Base-by-base conservation (phyloP, 257 asterid genomes). In the Solanum peruvianum region DNA sequence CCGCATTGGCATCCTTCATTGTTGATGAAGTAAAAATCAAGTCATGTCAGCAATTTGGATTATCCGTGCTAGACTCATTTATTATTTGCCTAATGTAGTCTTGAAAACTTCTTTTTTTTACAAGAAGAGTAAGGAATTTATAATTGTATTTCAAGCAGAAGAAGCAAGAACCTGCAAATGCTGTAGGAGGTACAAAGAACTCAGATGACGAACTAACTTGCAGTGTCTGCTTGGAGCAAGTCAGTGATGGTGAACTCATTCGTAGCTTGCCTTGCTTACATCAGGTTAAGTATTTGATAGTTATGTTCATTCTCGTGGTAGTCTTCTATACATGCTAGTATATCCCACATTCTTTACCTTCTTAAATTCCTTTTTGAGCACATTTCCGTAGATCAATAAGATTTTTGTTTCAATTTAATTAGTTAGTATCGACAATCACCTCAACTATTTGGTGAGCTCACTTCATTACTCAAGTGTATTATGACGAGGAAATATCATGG, bases 211-310 rank as follows among this genome's bases (percentile, higher is more conserved):
- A 96, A 82, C 92, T 97, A 92, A 97, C 99, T 62, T 96, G 99
- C 88, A 97, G 99, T 85, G 98, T 97, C 86, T 97, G 99, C 93
- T 93, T 97, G 95, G 99, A 97, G 93, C 99, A 96, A 96, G 99
- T 97, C 78, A 90, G 86, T 87, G 91, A 67, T 16, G 99, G 99
- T 78, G 99, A 97, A 90, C 92, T 92, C 84, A 91, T 97, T 82
- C 99, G 99, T 76, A 97, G 98, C 92, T 91, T 97, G 93, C 99
- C 99, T 29, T 97, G 99, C 93, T 91, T 97, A 93, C 99, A 97
- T 92, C 98, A 97, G 99, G 99, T 97, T 64, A 78, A 49, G 85
- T 49, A 81, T 18, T 47, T 20, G 4, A 49, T 81, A 49, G 69
- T 81, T 81, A 49, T 11, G 9, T 49, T 81, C 45, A 78, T 27